Evolutionary conservation across 2,329 filamentous ascomycete species (phyloP), one percentile per base, ranked within the genome.

Genomic region (Aspergillus versicolor): DNA sequence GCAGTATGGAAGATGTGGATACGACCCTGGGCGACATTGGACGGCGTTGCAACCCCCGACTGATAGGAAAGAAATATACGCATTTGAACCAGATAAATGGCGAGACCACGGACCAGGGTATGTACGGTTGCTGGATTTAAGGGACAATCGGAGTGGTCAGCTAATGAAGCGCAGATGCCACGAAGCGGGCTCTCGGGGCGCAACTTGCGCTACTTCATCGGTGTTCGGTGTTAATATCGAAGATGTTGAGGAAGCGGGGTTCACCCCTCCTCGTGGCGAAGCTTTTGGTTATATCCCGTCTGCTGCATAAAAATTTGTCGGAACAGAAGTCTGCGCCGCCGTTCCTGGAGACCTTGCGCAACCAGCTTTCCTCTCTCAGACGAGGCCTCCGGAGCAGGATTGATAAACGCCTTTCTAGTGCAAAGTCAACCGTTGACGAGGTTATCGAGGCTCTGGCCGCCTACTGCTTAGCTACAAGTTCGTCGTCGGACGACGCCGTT

Each of bases 381-480:
- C 81, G 81, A 50, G 88, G 84, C 63, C 79, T 91, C 4, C 72
- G 95, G 52, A 82, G 84, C 62, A 84, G 82, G 47, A 82, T 87
- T 24, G 85, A 92, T 62, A 78, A 79, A 57, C 77, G 75, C 4
- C 73, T 81, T 72, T 81, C 66, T 60, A 77, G 67, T 60, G 72
- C 59, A 63, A 81, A 64, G 66, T 80, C 57, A 67, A 79, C 58
- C 21, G 69, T 73, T 37, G 74, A 78, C 3, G 73, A 71, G 32
- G 81, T 94, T 15, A 78, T 93, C 12, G 88, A 91, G 64, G 86
- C 88, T 0, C 80, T 97, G 63, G 89, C 87, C 55, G 92, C 92
- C 0, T 92, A 92, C 70, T 92, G 91, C 60, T 79, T 97, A 50
- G 85, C 87, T 1, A 92, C 89, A 3, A 95, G 85, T 66, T 91